phyloP scores from a whole-genome alignment of 2,329 filamentous ascomycete species.

The Leptodontidium sp. region DNA sequence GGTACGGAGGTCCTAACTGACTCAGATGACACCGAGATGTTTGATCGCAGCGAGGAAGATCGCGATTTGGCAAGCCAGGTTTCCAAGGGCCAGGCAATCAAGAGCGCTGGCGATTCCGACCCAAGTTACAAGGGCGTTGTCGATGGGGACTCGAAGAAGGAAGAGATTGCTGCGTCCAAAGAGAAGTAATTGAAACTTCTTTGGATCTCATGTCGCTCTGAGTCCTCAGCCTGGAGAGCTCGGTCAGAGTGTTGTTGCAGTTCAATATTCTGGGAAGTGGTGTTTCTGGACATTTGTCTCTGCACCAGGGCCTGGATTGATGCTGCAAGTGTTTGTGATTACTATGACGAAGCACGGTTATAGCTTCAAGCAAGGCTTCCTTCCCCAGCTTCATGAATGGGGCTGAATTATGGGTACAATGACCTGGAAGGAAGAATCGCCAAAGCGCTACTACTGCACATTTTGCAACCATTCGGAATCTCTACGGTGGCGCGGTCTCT shows the following conservation, averaged over 20 bases:
- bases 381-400: conserved; percentile 27
- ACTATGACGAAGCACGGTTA: conserved; percentile 32
- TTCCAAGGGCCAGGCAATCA: conserved; percentile 62
- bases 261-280: conserved; percentile 25
- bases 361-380: conserved; percentile 34
- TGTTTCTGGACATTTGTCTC: conserved; percentile 39
- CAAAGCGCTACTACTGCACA: conserved; percentile 24
- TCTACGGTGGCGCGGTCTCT: conserved; percentile 24
- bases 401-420: conserved; percentile 20
- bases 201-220: conserved; percentile 14
- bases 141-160: conserved; percentile 31
- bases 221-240: conserved; percentile 2
- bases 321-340: conserved; percentile 34
- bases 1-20: conserved; percentile 92
- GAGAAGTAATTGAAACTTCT: conserved; percentile 29
- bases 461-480: conserved; percentile 24
- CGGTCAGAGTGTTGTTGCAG: conserved; percentile 9
- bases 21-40: conserved; percentile 91
- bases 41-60: conserved; percentile 86
- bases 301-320: conserved; percentile 39
- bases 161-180: conserved; percentile 30
- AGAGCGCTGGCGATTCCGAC: conserved; percentile 25
- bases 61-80: conserved; percentile 88
- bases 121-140: conserved; percentile 37
- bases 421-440: conserved; percentile 19